Conservation (phyloP, 1,284 basidiomycete species). For the Fistulina hepatica region DNA sequence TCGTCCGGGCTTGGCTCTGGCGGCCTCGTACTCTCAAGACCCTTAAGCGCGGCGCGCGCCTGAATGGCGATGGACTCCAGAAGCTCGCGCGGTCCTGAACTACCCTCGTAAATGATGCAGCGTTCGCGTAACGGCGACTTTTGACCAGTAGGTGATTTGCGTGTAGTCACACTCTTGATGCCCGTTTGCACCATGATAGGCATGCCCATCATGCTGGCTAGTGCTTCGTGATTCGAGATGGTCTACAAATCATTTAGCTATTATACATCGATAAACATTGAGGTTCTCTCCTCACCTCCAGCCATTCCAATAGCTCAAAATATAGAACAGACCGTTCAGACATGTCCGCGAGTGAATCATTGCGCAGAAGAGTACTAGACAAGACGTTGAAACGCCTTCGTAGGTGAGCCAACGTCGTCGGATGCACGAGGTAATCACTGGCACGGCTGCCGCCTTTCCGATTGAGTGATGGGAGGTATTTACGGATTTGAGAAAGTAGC, state of each 20-base stretch:
- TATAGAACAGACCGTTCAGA: constrained; percentile 79
- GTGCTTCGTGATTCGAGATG: constrained; percentile 80
- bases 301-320: constrained; percentile 81
- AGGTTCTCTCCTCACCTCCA: constrained; percentile 58
- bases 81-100: constrained; percentile 78
- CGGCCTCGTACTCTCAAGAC: constrained; percentile 55
- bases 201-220: constrained; percentile 93
- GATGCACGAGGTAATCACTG: constrained; percentile 82
- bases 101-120: constrained; percentile 78
- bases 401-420: constrained; percentile 80
- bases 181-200: constrained; percentile 78
- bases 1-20: constrained; percentile 41
- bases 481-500: constrained; percentile 58
- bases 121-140: constrained; percentile 55
- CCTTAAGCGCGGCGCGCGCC: constrained; percentile 77
- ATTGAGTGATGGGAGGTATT: constrained; percentile 70
- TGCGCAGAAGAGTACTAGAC: constrained; percentile 72
- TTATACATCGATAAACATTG: neutral
- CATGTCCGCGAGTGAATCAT: constrained; percentile 89
- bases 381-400: constrained; percentile 81
- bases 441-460: constrained; percentile 61
- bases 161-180: constrained; percentile 48
- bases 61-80: constrained; percentile 84
- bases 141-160: constrained; percentile 34
- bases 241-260: constrained; percentile 35